Evolutionary conservation across 345 rosid species (phyloP), one percentile per base, ranked within the genome.

Genomic region (Balakata baccata): DNA sequence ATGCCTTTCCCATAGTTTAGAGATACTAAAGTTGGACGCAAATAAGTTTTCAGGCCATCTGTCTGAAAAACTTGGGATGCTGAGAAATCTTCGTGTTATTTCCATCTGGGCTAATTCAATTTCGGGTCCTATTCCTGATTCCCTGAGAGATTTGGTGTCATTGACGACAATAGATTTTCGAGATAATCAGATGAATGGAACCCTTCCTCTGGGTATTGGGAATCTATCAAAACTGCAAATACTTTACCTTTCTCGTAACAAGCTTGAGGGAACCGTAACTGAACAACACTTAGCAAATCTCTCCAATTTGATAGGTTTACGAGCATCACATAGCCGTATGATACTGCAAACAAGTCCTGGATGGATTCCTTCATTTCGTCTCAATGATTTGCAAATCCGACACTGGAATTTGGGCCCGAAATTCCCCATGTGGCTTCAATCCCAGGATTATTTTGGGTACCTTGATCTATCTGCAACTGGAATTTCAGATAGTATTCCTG

Each of bases 251-350:
- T 65, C 68, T 22, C 52, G 49, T 39, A 65, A 65, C 37, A 43
- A n/a, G 49, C 68, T 65, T 2, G 47, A 37, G 25, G 37, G 68
- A 10, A 16, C 45, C 11, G 50, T 65, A 0, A 10, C 68, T 45
- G 68, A 65, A n/a, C 17, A n/a, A 10, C 68, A 65, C 68, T 65
- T 43, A 7, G 50, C 68, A 4, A 65, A 65, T 20, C 68, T 65
- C 46, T 4, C 43, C 66, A 62, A 38, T 18, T 41, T 62, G 66
- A 62, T 4, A 34, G 66, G 20, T 3, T 62, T 62, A 38, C 22
- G 43, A 34, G 66, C 66, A 12, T 62, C 66, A 1, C 66, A 62
- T 14, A 62, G 45, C 66, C 46, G 20, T 37, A 8, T 62, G 18
- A 20, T 37, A 37, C 5, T 62, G n/a, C 13, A 12, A 62, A 38